Evolutionary conservation across 805 yeast genomes (phyloP).

Genomic region (Ogataea populi-albae): DNA sequence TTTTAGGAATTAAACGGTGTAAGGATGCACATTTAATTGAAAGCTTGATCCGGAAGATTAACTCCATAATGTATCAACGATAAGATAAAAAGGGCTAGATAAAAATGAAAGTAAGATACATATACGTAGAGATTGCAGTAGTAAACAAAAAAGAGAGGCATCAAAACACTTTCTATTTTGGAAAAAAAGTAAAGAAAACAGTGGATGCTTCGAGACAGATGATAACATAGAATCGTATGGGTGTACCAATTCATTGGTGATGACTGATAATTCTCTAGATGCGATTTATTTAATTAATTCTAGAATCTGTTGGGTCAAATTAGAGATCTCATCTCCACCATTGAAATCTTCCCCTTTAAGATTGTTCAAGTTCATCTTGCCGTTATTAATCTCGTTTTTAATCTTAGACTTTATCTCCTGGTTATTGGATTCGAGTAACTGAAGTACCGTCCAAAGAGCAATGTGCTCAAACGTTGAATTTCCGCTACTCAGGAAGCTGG

Average conservation of each 20-base stretch:
- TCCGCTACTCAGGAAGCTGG: conserved; percentile 73
- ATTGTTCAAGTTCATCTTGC: conserved; percentile 32
- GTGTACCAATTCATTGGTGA: too few species aligned
- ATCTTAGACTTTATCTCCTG: conserved; percentile 45
- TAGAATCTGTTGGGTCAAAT: conserved; percentile 36
- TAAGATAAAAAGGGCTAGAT: too few species aligned
- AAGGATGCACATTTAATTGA: not conserved
- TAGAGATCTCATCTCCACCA: conserved; percentile 37
- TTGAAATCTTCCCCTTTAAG: conserved; percentile 33
- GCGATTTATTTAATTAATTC: conserved; percentile 33
- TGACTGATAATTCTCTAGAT: too few species aligned
- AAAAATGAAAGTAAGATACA: too few species aligned
- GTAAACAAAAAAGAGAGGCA: too few species aligned
- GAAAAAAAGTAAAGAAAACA: too few species aligned
- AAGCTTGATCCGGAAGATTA: too few species aligned
- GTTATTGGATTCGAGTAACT: conserved; percentile 85
- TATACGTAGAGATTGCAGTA: too few species aligned
- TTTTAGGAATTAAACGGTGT: conserved; percentile 6
- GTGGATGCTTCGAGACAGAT: not conserved
- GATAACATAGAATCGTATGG: too few species aligned
- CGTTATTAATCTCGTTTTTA: conserved; percentile 32
- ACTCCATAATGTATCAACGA: too few species aligned
- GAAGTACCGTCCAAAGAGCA: conserved; percentile 95
- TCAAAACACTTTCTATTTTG: too few species aligned
- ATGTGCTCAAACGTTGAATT: conserved; percentile 97